Evolutionary conservation across 2,329 filamentous ascomycete genomes (phyloP).

Genomic region (Stemphylium vesicarium): DNA sequence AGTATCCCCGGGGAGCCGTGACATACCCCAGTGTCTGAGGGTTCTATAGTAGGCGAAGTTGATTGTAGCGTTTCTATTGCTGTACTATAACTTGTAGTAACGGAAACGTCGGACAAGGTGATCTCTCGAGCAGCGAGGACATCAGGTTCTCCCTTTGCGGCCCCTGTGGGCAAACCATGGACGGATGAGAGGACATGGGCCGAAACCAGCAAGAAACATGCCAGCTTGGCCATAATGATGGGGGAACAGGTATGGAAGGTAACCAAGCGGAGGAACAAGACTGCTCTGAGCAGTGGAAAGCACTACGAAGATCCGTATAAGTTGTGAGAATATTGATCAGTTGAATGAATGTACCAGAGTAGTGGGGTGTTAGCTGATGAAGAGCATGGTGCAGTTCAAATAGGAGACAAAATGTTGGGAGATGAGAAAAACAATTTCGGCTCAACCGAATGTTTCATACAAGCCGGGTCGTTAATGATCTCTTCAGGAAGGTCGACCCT

Average conservation of each 20-base stretch:
- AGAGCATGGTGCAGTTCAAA: slow-evolving; percentile 16
- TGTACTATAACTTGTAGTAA: slow-evolving; percentile 43
- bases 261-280: slow-evolving; percentile 23
- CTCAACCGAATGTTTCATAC: slow-evolving; percentile 26
- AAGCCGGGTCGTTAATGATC: slow-evolving; percentile 24
- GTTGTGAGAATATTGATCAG: slow-evolving; percentile 11
- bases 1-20: not conserved
- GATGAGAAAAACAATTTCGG: slow-evolving; percentile 9
- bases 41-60: slow-evolving; percentile 29
- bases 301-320: slow-evolving; percentile 7
- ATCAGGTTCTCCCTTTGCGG: slow-evolving; percentile 15
- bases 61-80: slow-evolving; percentile 38
- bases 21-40: slow-evolving; percentile 40
- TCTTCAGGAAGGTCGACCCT: slow-evolving; percentile 34
- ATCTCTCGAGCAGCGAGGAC: slow-evolving; percentile 31
- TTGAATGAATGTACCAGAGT: slow-evolving; percentile 37
- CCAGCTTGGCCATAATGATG: slow-evolving; percentile 35
- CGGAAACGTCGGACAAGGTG: slow-evolving; percentile 25
- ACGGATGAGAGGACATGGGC: slow-evolving; percentile 30
- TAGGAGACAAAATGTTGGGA: slow-evolving; percentile 32
- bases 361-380: slow-evolving; percentile 33
- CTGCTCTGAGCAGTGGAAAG: slow-evolving; percentile 22
- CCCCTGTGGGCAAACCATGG: slow-evolving; percentile 30
- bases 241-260: slow-evolving; percentile 7
- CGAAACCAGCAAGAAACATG: slow-evolving; percentile 33